Conservation (phyloP, 2,329 filamentous ascomycete genomes). For the Ascochyta viciae-villosae region DNA sequence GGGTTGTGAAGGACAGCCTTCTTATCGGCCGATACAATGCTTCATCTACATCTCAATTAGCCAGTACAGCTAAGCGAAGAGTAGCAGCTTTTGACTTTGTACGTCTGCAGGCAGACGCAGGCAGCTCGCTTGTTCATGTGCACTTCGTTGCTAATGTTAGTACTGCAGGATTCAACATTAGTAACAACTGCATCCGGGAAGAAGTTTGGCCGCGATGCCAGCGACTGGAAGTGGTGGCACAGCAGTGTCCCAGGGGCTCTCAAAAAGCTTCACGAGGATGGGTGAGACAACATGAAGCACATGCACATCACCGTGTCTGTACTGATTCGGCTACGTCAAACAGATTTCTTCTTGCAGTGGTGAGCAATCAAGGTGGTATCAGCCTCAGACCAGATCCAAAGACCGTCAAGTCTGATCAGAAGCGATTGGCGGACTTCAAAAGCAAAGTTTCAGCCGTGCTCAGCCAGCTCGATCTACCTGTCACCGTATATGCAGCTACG, state of each 20-base stretch:
- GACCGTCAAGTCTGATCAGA: constrained; percentile 69
- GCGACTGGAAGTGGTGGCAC: constrained; percentile 97
- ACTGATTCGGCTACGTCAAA: constrained; percentile 12
- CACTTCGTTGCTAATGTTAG: constrained; percentile 14
- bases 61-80: constrained; percentile 30
- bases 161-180: constrained; percentile 79
- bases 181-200: constrained; percentile 83
- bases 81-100: constrained; percentile 52
- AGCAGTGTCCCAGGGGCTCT: constrained; percentile 71
- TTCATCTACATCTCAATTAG: constrained; percentile 19
- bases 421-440: constrained; percentile 81
- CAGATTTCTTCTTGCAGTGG: constrained; percentile 76
- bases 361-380: constrained; percentile 90
- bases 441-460: constrained; percentile 76
- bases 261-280: constrained; percentile 72
- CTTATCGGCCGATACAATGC: constrained; percentile 76
- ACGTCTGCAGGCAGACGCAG: constrained; percentile 15
- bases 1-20: constrained; percentile 70
- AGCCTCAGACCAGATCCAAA: constrained; percentile 78
- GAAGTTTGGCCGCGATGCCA: constrained; percentile 71
- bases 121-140: not conserved
- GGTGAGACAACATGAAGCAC: constrained; percentile 53
- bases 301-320: not conserved
- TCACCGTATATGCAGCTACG: constrained; percentile 86
- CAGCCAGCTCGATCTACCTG: constrained; percentile 74